Evolutionary conservation across 2,329 filamentous ascomycete species (phyloP).

Genomic region (Monosporascus ibericus): DNA sequence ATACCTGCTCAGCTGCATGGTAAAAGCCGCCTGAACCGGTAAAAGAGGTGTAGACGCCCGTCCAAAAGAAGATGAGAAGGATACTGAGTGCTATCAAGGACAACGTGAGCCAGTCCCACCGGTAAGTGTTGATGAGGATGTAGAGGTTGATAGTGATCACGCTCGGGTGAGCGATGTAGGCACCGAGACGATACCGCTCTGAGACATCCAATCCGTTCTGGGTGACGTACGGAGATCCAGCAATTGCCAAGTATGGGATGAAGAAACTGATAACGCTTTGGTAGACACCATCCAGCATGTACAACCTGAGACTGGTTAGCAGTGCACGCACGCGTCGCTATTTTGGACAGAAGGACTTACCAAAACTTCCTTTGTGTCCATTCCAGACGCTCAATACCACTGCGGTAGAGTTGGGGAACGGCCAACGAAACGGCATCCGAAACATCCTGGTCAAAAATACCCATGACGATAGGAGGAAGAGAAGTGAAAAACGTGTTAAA

Average conservation of each 20-base stretch:
- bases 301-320: conserved; percentile 52
- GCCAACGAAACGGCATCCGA: conserved; percentile 89
- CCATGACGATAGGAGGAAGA: conserved; percentile 88
- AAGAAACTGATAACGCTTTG: conserved; percentile 93
- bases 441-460: conserved; percentile 94
- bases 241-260: conserved; percentile 79
- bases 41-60: conserved; percentile 68
- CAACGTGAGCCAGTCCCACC: conserved; percentile 96
- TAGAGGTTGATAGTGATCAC: conserved; percentile 90
- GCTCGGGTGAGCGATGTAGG: conserved; percentile 77
- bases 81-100: conserved; percentile 77
- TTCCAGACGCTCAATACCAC: conserved; percentile 91
- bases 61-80: conserved; percentile 91
- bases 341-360: conserved; percentile 45
- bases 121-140: conserved; percentile 91
- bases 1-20: conserved; percentile 70
- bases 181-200: conserved; percentile 78
- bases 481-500: conserved; percentile 98
- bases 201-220: conserved; percentile 68
- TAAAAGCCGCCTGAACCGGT: conserved; percentile 57
- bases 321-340: conserved; percentile 20
- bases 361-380: conserved; percentile 97
- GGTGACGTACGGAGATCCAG: conserved; percentile 61
- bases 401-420: conserved; percentile 89
- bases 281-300: conserved; percentile 93